Evolutionary conservation across 108 stramenopile genomes (phyloP), one percentile per base, ranked within the genome.

Genomic region (Fistulifera pelliculosa): DNA sequence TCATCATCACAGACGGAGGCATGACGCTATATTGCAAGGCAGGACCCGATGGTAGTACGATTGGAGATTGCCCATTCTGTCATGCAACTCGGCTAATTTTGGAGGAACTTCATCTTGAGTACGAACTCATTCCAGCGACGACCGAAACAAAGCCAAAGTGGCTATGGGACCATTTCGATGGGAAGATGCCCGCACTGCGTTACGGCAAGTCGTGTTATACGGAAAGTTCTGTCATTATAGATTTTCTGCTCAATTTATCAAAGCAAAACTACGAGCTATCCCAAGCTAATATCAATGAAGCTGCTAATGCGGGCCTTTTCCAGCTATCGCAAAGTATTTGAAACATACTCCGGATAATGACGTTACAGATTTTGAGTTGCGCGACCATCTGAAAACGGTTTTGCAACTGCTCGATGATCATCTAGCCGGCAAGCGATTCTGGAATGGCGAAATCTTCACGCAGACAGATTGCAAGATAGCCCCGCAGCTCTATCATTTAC

Each of bases 11-110:
- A 90, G 88, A 77, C 40, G 84, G 81, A 19, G 84, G 81, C 19
- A 90, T 90, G 88, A 62, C 71, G 2, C 69, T 91, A 26, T 91
- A 85, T 64, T 38, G 87, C 23, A 91, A 91, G 62, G 83, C 90
- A 24, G 85, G 71, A 13, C 49, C 71, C 47, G 83, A 82, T 53
- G 85, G 82, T 0, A 67, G 8, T 6, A 35, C 31, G 31, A 35
- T 35, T 8, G 90, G 90, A 11, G 90, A 91, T 51, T 91, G 90
- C 58, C 90, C 90, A 21, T 91, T 86, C 63, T 85, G 80, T 0
- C 90, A 91, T 61, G 74, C 61, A 54, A 76, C 87, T 4, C 73
- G 90, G 0, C 71, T 91, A 67, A 83, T 91, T 0, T 67, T 91
- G 17, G 69, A 81, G 43, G 85, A 87, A 60, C 85, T 85, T 48